A percentile compares a stretch with the other conserved stretches of the same genome.
phyloP scores from a whole-genome alignment of 345 rosid species.

The Microcos paniculata region DNA sequence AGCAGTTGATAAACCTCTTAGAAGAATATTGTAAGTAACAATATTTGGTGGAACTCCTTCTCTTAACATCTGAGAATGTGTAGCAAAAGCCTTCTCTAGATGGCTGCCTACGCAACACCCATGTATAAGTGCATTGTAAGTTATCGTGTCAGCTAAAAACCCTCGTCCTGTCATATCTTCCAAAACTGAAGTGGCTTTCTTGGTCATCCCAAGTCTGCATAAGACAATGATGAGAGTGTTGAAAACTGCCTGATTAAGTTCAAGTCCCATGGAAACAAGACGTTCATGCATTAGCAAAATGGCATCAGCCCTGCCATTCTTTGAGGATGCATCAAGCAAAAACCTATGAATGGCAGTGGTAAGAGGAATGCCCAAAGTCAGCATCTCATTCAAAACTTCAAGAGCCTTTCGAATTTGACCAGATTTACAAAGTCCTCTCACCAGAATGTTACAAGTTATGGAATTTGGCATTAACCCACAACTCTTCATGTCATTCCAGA shows the following conservation, averaged over 20 bases:
- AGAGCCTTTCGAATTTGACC: constrained; percentile 56
- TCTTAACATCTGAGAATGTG: constrained; percentile 52
- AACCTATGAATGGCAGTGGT: constrained; percentile 46
- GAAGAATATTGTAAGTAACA: constrained; percentile 66
- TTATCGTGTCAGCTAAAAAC: constrained; percentile 43
- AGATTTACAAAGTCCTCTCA: constrained; percentile 48
- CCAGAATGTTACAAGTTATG: constrained; percentile 62
- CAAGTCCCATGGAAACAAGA: constrained; percentile 57
- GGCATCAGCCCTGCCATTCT: constrained; percentile 48
- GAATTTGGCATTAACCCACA: constrained; percentile 51
- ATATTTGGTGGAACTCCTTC: constrained; percentile 56
- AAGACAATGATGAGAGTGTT: constrained; percentile 62
- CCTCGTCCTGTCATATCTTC: constrained; percentile 56
- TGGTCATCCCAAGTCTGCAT: constrained; percentile 81
- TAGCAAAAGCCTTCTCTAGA: constrained; percentile 45
- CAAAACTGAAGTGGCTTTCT: constrained; percentile 56
- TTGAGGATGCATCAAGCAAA: constrained; percentile 56
- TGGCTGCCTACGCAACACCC: constrained; percentile 68
- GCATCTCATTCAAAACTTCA: constrained; percentile 56
- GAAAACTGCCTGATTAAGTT: constrained; percentile 51
- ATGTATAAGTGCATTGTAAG: constrained; percentile 70
- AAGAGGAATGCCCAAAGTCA: constrained; percentile 45
- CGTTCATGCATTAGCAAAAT: constrained; percentile 56
- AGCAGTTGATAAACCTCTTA: constrained; percentile 54
- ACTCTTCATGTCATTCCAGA: constrained; percentile 74